These are phyloP conservation scores for Cercophora scortea DNA, from an alignment of 495 filamentous ascomycete genomes.

Conservation along the genomic window DNA sequence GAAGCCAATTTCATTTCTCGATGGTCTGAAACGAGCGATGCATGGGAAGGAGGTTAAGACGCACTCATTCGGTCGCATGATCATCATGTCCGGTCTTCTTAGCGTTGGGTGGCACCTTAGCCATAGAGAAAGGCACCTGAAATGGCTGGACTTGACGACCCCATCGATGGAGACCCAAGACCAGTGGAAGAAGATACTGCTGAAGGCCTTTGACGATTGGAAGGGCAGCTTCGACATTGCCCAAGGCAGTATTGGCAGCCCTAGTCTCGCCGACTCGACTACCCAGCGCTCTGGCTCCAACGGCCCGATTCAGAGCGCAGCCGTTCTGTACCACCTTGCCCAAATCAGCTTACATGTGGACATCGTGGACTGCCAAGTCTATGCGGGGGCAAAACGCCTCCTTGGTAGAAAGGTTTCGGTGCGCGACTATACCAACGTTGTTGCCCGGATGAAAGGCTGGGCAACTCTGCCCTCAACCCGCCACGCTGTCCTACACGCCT, in stretches of 20 bases:
- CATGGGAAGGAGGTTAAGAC: constrained; percentile 84
- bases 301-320: constrained; percentile 74
- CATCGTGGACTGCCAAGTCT: constrained; percentile 91
- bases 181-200: constrained; percentile 78
- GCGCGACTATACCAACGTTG: constrained; percentile 69
- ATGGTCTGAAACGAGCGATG: constrained; percentile 81
- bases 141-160: constrained; percentile 60
- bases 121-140: constrained; percentile 87
- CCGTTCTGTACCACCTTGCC: constrained; percentile 84
- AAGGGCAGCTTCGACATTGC: constrained; percentile 82
- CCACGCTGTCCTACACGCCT: constrained; percentile 85
- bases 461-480: constrained; percentile 74
- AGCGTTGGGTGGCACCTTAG: constrained; percentile 96
- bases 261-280: constrained; percentile 26
- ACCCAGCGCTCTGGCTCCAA: constrained; percentile 47
- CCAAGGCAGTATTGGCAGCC: constrained; percentile 38
- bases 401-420: constrained; percentile 79
- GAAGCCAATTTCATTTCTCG: constrained; percentile 77
- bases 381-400: constrained; percentile 72
- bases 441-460: constrained; percentile 78
- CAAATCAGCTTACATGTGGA: constrained; percentile 95
- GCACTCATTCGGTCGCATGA: constrained; percentile 86
- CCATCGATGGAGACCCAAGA: constrained; percentile 74
- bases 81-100: constrained; percentile 88
- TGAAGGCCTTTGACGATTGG: constrained; percentile 89